phyloP scores from a whole-genome alignment of 495 filamentous ascomycete species.

The Alectoria sarmentosa region DNA sequence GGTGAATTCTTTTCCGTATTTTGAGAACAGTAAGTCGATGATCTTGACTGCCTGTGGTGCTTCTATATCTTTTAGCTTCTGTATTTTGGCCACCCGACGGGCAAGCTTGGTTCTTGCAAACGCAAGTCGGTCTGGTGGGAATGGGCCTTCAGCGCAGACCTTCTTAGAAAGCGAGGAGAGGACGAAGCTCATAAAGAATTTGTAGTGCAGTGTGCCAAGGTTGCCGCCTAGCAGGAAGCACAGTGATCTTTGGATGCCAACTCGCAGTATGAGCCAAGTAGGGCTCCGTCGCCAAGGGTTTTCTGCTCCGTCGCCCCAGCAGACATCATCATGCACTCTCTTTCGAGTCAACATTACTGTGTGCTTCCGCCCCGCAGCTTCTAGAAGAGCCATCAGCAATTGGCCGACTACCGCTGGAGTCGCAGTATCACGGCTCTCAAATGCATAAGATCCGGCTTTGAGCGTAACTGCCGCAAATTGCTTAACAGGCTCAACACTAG shows the following conservation, averaged over 20 bases:
- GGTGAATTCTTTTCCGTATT: conserved; percentile 20
- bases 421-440: conserved; percentile 49
- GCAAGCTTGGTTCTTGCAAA: conserved; percentile 50
- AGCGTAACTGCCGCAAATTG: conserved; percentile 40
- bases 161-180: conserved; percentile 38
- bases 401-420: conserved; percentile 47
- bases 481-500: conserved; percentile 48
- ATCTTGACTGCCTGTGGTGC: not conserved
- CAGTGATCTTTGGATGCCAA: conserved; percentile 45
- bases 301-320: conserved; percentile 33
- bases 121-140: conserved; percentile 27
- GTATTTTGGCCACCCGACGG: conserved; percentile 54
- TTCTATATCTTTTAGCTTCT: conserved; percentile 32
- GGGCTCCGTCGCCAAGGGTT: conserved; percentile 52
- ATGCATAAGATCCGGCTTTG: conserved; percentile 42
- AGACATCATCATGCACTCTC: conserved; percentile 53
- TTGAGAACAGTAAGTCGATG: not conserved
- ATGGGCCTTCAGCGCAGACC: conserved; percentile 27
- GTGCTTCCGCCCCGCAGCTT: conserved; percentile 40
- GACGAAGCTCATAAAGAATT: conserved; percentile 44
- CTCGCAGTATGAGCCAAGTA: conserved; percentile 53
- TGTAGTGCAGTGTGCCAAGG: conserved; percentile 48
- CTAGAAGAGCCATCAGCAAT: conserved; percentile 50
- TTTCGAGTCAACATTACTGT: conserved; percentile 40
- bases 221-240: conserved; percentile 38